Conservation (phyloP, 495 filamentous ascomycete species). For the Aspergillus ellipticus region DNA sequence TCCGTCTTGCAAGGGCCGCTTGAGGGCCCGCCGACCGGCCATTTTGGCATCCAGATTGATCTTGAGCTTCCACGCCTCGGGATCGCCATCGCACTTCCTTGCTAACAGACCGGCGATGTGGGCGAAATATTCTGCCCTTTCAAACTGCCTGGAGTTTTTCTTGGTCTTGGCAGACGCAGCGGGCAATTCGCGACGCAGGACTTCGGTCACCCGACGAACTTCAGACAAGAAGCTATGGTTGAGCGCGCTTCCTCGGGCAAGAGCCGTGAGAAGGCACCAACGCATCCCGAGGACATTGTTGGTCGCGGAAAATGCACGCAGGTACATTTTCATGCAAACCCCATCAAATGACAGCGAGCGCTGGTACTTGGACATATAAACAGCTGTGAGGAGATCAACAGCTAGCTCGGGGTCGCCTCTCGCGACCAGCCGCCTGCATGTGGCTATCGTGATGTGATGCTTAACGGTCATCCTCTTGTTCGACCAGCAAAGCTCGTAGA, state of each 20-base stretch:
- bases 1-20: conserved; percentile 16
- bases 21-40: conserved; percentile 9
- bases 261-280: conserved; percentile 40
- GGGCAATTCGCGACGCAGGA: conserved; percentile 6
- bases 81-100: conserved; percentile 23
- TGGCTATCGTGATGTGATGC: conserved; percentile 30
- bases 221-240: conserved; percentile 34
- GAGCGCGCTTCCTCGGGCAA: conserved; percentile 29
- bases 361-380: conserved; percentile 40
- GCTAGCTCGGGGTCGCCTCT: conserved; percentile 23
- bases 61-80: conserved; percentile 9
- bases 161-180: neutral
- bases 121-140: conserved; percentile 16
- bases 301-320: conserved; percentile 32
- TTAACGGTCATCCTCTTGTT: conserved; percentile 28
- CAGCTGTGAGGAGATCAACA: conserved; percentile 30
- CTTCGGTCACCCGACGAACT: conserved; percentile 24
- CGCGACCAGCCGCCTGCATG: conserved; percentile 28
- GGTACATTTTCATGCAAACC: conserved; percentile 39
- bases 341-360: conserved; percentile 31
- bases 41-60: conserved; percentile 8
- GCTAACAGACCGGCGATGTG: conserved; percentile 18
- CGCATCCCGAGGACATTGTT: conserved; percentile 36
- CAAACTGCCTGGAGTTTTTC: neutral
- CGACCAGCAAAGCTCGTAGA: conserved; percentile 36